Evolutionary conservation across 345 rosid species (phyloP).

Genomic region (Erucastrum elatum): DNA sequence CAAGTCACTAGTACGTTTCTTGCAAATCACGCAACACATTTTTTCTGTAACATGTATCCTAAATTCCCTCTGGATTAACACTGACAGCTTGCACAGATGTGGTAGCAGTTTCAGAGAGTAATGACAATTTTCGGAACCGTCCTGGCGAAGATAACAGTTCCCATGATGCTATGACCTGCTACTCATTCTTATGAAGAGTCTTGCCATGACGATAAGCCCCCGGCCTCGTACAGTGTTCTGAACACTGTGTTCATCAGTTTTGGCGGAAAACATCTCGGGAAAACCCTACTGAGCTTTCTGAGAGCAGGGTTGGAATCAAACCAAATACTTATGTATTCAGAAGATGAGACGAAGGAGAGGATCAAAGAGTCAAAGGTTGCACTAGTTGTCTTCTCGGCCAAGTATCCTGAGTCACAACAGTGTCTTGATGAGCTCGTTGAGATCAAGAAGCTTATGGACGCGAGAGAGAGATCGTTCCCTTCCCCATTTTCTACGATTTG

Average conservation of each 20-base stretch:
- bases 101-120: too few species aligned
- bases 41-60: too few species aligned
- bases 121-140: too few species aligned
- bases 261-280: background rate
- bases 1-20: too few species aligned
- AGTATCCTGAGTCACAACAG: background rate
- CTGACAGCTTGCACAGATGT: too few species aligned
- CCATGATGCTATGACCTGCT: too few species aligned
- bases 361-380: background rate
- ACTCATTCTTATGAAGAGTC: too few species aligned
- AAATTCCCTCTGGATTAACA: too few species aligned
- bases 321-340: background rate
- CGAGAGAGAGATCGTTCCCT: background rate
- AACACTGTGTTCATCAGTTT: slow-evolving; percentile 27
- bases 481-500: slow-evolving; percentile 11
- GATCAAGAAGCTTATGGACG: slow-evolving; percentile 31
- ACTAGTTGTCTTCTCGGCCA: slow-evolving; percentile 13
- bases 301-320: background rate
- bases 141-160: too few species aligned
- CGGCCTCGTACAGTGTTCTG: background rate
- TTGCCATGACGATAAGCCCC: background rate
- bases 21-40: too few species aligned
- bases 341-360: background rate
- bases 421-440: slow-evolving; percentile 27
- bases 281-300: background rate